phyloP scores from a whole-genome alignment of 257 asterid genomes.

The Solanum pinnatisectum region DNA sequence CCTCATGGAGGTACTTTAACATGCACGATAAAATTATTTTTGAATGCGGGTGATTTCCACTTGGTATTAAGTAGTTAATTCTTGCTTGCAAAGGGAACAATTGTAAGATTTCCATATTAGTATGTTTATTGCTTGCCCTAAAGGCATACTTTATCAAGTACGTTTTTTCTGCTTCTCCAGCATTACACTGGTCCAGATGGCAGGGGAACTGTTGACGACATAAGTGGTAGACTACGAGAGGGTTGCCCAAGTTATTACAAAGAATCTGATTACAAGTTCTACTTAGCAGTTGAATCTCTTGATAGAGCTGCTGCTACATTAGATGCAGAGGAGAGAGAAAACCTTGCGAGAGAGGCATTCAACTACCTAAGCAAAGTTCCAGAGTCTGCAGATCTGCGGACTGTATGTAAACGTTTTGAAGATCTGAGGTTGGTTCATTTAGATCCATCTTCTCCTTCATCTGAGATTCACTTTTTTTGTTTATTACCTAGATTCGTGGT shows the following conservation, averaged over 20 bases:
- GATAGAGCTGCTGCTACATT: constrained; percentile 81
- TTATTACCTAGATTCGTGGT: background rate
- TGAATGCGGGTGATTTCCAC: background rate
- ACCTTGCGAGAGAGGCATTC: constrained; percentile 86
- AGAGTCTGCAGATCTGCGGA: constrained; percentile 75
- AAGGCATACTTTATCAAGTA: constrained; percentile 18
- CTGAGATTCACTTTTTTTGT: background rate
- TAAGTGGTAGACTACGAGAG: constrained; percentile 72
- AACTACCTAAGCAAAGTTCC: constrained; percentile 76
- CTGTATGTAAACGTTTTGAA: constrained; percentile 94
- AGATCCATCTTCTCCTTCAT: background rate
- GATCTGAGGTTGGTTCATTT: constrained; percentile 67
- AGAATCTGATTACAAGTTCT: constrained; percentile 90
- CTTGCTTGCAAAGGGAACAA: background rate
- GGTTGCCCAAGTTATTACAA: constrained; percentile 94
- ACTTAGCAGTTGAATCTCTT: constrained; percentile 88
- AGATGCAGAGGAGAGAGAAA: constrained; percentile 62
- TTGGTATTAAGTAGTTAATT: background rate
- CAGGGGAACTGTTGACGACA: constrained; percentile 96
- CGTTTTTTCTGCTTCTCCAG: constrained; percentile 42
- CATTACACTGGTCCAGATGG: constrained; percentile 95
- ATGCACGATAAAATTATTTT: background rate
- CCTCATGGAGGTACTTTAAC: constrained; percentile 73
- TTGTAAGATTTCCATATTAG: background rate
- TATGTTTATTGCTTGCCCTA: background rate